Conservation (phyloP, 305 asterid genomes). For the Plantago lanceolata region DNA sequence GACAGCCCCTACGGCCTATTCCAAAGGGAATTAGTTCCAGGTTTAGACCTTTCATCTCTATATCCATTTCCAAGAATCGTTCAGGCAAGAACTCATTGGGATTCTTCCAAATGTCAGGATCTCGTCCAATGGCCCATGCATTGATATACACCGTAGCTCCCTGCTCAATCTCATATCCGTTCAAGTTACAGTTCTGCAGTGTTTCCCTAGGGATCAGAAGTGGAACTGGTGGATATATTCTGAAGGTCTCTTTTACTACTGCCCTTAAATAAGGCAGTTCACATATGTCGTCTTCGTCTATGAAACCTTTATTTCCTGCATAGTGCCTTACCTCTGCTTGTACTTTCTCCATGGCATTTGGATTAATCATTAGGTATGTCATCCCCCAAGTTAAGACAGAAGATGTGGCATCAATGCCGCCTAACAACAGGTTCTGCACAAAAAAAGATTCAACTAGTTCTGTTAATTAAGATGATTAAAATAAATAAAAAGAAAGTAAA, state of each 20-base stretch:
- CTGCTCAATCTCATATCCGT: constrained; percentile 2
- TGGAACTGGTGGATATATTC: constrained; percentile 17
- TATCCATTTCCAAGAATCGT: constrained; percentile 4
- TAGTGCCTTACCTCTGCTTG: constrained; percentile 12
- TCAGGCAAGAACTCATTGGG: constrained; percentile 14
- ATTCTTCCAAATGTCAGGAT: constrained; percentile 15
- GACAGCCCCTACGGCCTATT: constrained; percentile 12
- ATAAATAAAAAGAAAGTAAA: no score
- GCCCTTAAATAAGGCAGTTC: constrained; percentile 14
- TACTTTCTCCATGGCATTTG: constrained; percentile 8
- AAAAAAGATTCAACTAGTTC: neutral
- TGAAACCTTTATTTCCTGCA: constrained; percentile 5
- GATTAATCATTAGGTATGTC: constrained; percentile 6
- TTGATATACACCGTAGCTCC: constrained; percentile 7
- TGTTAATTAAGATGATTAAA: no score
- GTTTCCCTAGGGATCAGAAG: constrained; percentile 17
- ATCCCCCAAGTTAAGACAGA: neutral
- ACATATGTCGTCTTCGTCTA: constrained; percentile 16
- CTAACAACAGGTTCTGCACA: constrained; percentile 4
- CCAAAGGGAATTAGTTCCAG: constrained; percentile 15
- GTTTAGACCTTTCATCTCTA: constrained; percentile 15
- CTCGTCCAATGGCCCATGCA: constrained; percentile 11
- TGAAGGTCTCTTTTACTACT: constrained; percentile 11
- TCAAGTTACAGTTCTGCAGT: constrained; percentile 3
- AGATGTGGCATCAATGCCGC: constrained; percentile 1